Base-by-base conservation (phyloP, 1,284 basidiomycete genomes). In the Tylopilus sp. region DNA sequence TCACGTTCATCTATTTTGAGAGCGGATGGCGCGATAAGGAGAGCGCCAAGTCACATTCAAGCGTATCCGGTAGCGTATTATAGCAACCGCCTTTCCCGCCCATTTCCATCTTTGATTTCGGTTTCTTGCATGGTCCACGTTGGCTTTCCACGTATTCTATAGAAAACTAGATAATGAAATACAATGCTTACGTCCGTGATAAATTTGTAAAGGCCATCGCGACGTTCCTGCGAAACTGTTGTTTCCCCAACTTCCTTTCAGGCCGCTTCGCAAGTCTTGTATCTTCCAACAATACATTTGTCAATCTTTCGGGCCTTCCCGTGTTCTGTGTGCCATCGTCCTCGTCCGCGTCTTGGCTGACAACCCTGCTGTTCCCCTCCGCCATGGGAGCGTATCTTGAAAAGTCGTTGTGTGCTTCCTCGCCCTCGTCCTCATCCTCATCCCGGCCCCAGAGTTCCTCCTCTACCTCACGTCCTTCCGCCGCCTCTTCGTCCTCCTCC, bases 1-100 rank as follows among this genome's bases (percentile, higher is more conserved):
- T 71, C 48, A 69, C 69, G 0, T 69, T 71, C 31, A 53, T 69
- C 16, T 71, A 70, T 41, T 69, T 70, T 29, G 59, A 63, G 41
- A 44, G 53, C 19, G 65, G 55, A 43, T 65, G 64, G 64, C 51
- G 52, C 1, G 63, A 65, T n/a, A 58, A 44, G 29, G 65, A 69
- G 35, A 35, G 41, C 13, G 7, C 6, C 31, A 63, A 15, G 46
- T 37, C 59, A 0, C 55, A 49, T 28, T 4, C 40, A 2, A 46
- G 55, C 36, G 26, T 58, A 9, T 46, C 56, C 1, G 46, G 44
- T 6, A n/a, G 33, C 7, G 1, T 54, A 5, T 9, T 50, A 3
- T 60, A 61, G 30, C 16, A 8, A 16, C 21, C 2, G 28, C 18
- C 8, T 39, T 4, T 31, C 16, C 42, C 25, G 33, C 34, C 45